These are phyloP conservation scores for Phyllosticta paracitricarpa DNA, from an alignment of 2,329 filamentous ascomycete species.

Conservation along the genomic window DNA sequence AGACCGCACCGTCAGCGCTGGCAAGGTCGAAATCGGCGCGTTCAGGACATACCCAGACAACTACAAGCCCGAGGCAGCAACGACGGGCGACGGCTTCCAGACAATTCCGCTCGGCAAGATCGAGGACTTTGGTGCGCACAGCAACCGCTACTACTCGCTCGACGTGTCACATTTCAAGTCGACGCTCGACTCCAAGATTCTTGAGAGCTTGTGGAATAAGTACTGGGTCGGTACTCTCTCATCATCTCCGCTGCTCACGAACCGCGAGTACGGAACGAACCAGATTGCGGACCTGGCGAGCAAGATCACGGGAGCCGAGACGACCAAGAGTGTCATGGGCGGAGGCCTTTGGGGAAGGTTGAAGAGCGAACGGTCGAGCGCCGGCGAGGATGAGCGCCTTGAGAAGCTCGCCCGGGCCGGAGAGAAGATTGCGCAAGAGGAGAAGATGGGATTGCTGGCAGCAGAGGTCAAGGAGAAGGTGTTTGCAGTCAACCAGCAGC, in stretches of 20 bases:
- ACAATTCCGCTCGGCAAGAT: slow-evolving; percentile 87
- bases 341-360: slow-evolving; percentile 12
- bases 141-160: slow-evolving; percentile 80
- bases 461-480: slow-evolving; percentile 54
- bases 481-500: slow-evolving; percentile 29
- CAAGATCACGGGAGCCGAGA: slow-evolving; percentile 63
- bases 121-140: slow-evolving; percentile 90
- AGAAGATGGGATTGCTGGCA: slow-evolving; percentile 53
- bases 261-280: slow-evolving; percentile 85
- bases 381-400: slow-evolving; percentile 39
- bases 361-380: slow-evolving; percentile 16
- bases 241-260: slow-evolving; percentile 80
- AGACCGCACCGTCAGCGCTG: slow-evolving; percentile 85
- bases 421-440: slow-evolving; percentile 52
- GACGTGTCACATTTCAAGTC: slow-evolving; percentile 94
- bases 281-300: slow-evolving; percentile 81
- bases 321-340: slow-evolving; percentile 24
- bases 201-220: slow-evolving; percentile 94
- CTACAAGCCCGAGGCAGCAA: slow-evolving; percentile 33
- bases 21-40: slow-evolving; percentile 94
- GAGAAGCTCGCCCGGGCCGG: slow-evolving; percentile 52
- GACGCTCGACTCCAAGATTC: slow-evolving; percentile 72
- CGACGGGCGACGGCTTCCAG: slow-evolving; percentile 50
- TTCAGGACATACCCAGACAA: slow-evolving; percentile 81
- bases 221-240: slow-evolving; percentile 97